phyloP scores from a whole-genome alignment of 2,329 filamentous ascomycete genomes.

The Fusarium sp. region DNA sequence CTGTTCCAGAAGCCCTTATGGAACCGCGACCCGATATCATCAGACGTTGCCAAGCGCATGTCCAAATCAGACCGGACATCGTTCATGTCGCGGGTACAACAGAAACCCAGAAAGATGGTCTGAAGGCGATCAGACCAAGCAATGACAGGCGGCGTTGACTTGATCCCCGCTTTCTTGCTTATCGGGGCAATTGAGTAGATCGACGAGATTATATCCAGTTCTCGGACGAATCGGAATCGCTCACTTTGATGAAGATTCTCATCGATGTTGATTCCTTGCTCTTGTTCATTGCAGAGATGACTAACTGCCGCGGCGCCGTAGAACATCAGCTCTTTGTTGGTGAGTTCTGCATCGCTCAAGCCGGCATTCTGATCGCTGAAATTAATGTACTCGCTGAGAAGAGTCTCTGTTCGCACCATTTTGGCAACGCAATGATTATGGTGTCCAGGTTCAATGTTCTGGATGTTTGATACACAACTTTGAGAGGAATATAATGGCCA shows the following conservation, averaged over 20 bases:
- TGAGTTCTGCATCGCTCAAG: background rate
- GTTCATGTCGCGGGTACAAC: background rate
- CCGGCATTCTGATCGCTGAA: background rate
- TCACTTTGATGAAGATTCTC: background rate
- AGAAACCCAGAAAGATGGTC: background rate
- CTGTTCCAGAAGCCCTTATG: background rate
- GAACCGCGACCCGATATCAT: background rate
- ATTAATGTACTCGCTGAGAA: slow-evolving; percentile 3
- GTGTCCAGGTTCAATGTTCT: accelerated
- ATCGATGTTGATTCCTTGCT: accelerated
- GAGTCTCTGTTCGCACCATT: background rate
- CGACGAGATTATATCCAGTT: background rate
- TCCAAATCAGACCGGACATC: background rate
- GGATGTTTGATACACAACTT: accelerated
- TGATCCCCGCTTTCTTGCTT: background rate
- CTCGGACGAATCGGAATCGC: background rate
- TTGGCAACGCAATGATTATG: background rate
- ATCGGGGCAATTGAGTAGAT: background rate
- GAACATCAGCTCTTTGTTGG: background rate
- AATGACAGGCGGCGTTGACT: background rate
- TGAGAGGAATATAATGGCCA: background rate
- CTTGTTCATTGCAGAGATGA: background rate
- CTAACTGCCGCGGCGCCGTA: slow-evolving; percentile 1
- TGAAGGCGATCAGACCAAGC: background rate
- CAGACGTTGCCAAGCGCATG: background rate